These are phyloP conservation scores for Lipomyces starkeyi DNA, from an alignment of 805 yeast genomes.

Conservation along the genomic window DNA sequence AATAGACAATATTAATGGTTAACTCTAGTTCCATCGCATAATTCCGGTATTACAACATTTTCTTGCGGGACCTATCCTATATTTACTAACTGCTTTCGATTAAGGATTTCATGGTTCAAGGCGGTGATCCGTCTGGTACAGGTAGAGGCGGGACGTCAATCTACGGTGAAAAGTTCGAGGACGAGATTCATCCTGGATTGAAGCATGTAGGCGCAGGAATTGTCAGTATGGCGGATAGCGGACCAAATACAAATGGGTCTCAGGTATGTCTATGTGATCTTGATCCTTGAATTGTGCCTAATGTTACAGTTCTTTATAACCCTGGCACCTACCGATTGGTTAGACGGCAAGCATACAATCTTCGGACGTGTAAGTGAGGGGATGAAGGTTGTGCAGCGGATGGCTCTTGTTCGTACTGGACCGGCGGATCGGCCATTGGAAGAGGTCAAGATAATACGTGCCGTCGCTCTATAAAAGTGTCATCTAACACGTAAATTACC, in stretches of 20 bases:
- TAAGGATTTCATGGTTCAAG: constrained; percentile 46
- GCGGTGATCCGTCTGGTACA: constrained; percentile 48
- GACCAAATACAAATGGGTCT: constrained; percentile 91
- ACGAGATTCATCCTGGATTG: constrained; percentile 49
- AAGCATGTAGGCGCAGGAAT: constrained; percentile 82
- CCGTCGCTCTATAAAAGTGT: constrained; percentile 22
- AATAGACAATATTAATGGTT: neutral
- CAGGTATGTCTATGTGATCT: constrained; percentile 27
- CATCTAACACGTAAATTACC: neutral
- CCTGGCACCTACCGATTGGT: constrained; percentile 73
- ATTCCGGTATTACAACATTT: constrained; percentile 26
- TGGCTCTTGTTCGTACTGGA: constrained; percentile 63
- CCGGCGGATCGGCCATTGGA: constrained; percentile 51
- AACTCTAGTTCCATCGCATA: constrained; percentile 42
- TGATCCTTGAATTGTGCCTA: neutral
- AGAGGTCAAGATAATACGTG: constrained; percentile 51
- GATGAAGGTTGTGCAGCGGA: constrained; percentile 55
- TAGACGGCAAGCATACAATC: constrained; percentile 75
- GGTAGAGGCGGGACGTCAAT: constrained; percentile 45
- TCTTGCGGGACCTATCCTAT: neutral
- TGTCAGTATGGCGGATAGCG: constrained; percentile 90
- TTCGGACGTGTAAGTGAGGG: constrained; percentile 66
- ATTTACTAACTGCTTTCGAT: constrained; percentile 22
- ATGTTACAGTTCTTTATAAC: constrained; percentile 80
- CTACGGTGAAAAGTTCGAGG: constrained; percentile 41